Evolutionary conservation across 257 asterid species (phyloP), one percentile per base, ranked within the genome.

Genomic region (Rhazya stricta): DNA sequence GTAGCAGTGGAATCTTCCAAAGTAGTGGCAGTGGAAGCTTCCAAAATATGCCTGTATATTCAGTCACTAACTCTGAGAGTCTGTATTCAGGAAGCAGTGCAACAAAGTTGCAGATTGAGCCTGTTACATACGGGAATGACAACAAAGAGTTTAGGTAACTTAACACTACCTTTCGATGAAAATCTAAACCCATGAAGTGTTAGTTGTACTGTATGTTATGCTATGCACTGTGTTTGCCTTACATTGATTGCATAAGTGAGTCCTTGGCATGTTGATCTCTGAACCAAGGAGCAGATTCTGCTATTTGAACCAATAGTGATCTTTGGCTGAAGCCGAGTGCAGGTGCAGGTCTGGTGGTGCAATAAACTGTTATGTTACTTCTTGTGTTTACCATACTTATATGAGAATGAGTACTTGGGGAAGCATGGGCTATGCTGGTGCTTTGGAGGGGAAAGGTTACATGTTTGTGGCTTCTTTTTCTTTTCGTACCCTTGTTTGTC

Each of bases 101-200:
- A 61, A 82, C 91, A 30, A 91, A 91, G 91, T 81, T 86, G 88
- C 98, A 89, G 88, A 88, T 88, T 84, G 97, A 94, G 63, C 89
- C 93, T 53, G 79, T 65, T 57, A 71, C 91, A 6, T 93, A 86
- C 60, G 93, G 90, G 76, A 88, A 81, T 30, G 88, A 86, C 67
- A 85, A 77, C 84, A 90, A 87, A 84, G 97, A 90, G 48, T 86
- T 83, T 86, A 89, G 98, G 98, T 92, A 88, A 73, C 32, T 77
- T 9, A 65, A 51, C 41, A 0, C 39, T 57, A 3, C 72, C 75
- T 30, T 54, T 32, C 30, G 45, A 9, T 6, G 77, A 13, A 39
- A 66, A 21, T 37, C 50, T 37, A 37, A n/a, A 37, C 9, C 37
- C 37, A 2, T 37, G 21, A 37, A 19, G 16, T 66, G 71, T 8